Percentiles rank a stretch among this genome's conserved stretches.
Conservation (phyloP, 1,284 basidiomycete species). For the Rhodotorula sp. region DNA sequence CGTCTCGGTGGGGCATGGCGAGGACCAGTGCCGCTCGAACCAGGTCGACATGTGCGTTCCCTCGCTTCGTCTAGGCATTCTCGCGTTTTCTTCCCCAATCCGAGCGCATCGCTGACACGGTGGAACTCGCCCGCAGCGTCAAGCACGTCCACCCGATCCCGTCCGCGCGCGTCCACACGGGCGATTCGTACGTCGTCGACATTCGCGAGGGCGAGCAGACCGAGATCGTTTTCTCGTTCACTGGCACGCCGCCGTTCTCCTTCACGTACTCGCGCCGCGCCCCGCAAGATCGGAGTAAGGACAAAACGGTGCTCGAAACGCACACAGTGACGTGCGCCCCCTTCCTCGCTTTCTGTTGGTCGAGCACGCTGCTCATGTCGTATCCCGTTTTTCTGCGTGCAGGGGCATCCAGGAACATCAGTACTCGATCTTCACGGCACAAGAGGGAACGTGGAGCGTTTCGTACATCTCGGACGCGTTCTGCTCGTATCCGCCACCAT, state of each 20-base stretch:
- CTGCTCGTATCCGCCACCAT: constrained; percentile 68
- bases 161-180: constrained; percentile 80
- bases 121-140: constrained; percentile 57
- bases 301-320: constrained; percentile 42
- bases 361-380: constrained; percentile 49
- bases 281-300: constrained; percentile 47
- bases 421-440: constrained; percentile 66
- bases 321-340: constrained; percentile 65
- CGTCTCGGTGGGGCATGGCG: constrained; percentile 77
- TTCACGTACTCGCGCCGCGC: constrained; percentile 60
- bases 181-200: constrained; percentile 75
- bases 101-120: neutral
- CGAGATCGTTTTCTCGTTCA: constrained; percentile 84
- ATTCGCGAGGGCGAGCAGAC: constrained; percentile 71
- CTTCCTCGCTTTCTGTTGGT: constrained; percentile 46
- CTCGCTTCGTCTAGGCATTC: neutral
- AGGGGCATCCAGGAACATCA: constrained; percentile 73
- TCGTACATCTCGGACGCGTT: constrained; percentile 80
- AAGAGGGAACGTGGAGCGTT: constrained; percentile 83
- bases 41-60: constrained; percentile 64
- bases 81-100: neutral
- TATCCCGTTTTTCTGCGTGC: constrained; percentile 50
- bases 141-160: constrained; percentile 82
- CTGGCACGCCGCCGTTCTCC: constrained; percentile 90
- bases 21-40: constrained; percentile 45